Conservation (phyloP, 345 rosid genomes). For the Cardamine resedifolia region DNA sequence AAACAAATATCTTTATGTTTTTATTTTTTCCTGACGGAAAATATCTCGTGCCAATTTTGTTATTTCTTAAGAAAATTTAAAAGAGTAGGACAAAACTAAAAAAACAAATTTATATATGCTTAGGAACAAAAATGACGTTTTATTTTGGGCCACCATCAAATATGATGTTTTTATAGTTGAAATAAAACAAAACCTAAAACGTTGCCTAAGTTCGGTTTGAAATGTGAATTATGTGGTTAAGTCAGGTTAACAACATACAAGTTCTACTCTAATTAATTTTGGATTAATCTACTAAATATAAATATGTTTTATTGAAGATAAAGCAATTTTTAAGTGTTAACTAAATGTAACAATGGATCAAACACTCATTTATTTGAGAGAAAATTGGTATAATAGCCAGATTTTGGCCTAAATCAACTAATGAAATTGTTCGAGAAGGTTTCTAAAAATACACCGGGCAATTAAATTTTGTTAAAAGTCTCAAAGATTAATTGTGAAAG, state of each 20-base stretch:
- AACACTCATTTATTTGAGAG: not conserved
- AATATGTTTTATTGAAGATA: not conserved
- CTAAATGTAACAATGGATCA: not conserved
- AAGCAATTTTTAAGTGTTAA: not conserved
- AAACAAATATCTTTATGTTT: slow-evolving; percentile 7
- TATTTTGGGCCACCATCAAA: slow-evolving; percentile 19
- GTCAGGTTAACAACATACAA: not conserved
- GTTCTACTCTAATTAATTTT: not conserved
- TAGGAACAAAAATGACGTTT: not conserved
- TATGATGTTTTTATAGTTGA: not conserved
- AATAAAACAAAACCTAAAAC: slow-evolving; percentile 10
- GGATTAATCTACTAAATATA: not conserved
- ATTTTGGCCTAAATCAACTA: no score
- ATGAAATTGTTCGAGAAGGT: no score
- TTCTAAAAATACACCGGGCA: no score
- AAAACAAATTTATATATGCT: not conserved
- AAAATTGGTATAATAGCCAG: no score
- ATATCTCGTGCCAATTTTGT: slow-evolving; percentile 17
- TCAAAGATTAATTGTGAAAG: no score
- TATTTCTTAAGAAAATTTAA: not conserved
- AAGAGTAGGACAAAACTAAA: not conserved
- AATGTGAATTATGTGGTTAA: slow-evolving; percentile 11
- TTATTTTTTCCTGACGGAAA: slow-evolving; percentile 11
- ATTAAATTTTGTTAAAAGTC: no score
- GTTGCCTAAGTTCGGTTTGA: slow-evolving; percentile 19